Conservation (phyloP, 2,329 filamentous ascomycete genomes). For the Botrytis galanthina region DNA sequence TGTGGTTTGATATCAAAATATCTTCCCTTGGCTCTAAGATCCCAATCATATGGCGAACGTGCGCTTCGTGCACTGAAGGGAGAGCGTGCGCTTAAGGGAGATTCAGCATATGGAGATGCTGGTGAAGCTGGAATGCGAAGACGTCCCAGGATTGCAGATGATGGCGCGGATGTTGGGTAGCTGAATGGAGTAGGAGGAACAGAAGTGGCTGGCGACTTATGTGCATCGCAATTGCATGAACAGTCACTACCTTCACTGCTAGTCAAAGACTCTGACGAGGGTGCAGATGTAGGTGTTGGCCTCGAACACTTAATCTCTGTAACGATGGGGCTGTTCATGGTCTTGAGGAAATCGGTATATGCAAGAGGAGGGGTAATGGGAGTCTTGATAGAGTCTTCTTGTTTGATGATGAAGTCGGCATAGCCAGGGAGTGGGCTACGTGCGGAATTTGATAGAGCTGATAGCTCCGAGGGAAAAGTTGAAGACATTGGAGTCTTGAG, state of each 20-base stretch:
- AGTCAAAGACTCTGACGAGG: constrained; percentile 39
- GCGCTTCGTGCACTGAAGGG: constrained; percentile 67
- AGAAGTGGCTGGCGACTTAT: constrained; percentile 55
- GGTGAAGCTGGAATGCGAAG: constrained; percentile 78
- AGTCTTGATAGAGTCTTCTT: constrained; percentile 67
- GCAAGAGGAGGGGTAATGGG: constrained; percentile 88
- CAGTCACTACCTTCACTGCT: constrained; percentile 50
- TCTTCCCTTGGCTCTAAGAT: constrained; percentile 63
- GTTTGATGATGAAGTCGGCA: constrained; percentile 61
- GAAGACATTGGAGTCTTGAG: constrained; percentile 62
- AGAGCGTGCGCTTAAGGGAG: constrained; percentile 57
- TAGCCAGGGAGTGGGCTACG: constrained; percentile 66
- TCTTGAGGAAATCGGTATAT: constrained; percentile 90
- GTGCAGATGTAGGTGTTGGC: constrained; percentile 46
- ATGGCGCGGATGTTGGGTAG: constrained; percentile 59
- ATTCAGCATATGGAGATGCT: constrained; percentile 63
- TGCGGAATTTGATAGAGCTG: constrained; percentile 60
- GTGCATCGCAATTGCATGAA: constrained; percentile 55
- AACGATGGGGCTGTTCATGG: constrained; percentile 51
- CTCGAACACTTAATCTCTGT: constrained; percentile 44
- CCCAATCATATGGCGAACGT: constrained; percentile 77
- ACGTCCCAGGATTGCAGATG: constrained; percentile 54
- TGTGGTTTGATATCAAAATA: constrained; percentile 57
- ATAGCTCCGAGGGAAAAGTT: constrained; percentile 58
- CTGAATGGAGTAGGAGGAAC: constrained; percentile 55